Evolutionary conservation across 2,329 filamentous ascomycete genomes (phyloP).

Genomic region (Pseudogymnoascus sp.): DNA sequence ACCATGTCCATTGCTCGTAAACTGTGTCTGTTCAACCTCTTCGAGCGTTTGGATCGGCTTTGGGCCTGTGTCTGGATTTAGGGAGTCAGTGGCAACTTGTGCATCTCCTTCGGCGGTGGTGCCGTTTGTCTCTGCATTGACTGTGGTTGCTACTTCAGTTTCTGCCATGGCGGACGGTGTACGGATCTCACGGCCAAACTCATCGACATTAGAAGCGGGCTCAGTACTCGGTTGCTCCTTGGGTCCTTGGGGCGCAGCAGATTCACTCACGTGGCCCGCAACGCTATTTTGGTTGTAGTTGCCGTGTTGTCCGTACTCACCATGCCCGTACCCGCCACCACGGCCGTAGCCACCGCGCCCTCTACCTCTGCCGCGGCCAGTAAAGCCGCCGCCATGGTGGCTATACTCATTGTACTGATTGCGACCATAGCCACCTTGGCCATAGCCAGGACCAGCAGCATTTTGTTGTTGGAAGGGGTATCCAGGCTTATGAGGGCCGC

Average conservation of each 20-base stretch:
- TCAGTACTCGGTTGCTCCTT: constrained; percentile 22
- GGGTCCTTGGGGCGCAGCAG: constrained; percentile 24
- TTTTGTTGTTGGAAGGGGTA: constrained; percentile 43
- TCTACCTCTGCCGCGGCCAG: constrained; percentile 32
- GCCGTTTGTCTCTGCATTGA: not conserved
- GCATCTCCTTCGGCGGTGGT: not conserved
- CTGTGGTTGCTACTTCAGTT: not conserved
- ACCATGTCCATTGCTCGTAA: not conserved
- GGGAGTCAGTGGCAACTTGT: not conserved
- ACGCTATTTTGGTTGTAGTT: not conserved
- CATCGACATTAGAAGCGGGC: constrained; percentile 26
- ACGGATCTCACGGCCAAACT: constrained; percentile 31
- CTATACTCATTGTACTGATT: constrained; percentile 71
- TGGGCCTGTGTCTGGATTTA: not conserved
- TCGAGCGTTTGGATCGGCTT: constrained; percentile 30
- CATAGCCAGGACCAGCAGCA: constrained; percentile 62
- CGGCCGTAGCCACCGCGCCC: constrained; percentile 29
- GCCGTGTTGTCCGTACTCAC: constrained; percentile 8
- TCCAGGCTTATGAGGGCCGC: constrained; percentile 64
- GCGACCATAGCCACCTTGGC: constrained; percentile 77
- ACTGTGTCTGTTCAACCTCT: constrained; percentile 16
- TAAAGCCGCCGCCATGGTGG: constrained; percentile 52
- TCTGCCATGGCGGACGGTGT: constrained; percentile 9
- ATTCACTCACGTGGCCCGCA: constrained; percentile 22
- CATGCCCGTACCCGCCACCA: constrained; percentile 16